A percentile compares a stretch with the other conserved stretches of the same genome.
phyloP scores from a whole-genome alignment of 108 stramenopile species.

The Stephanodiscus triporus region DNA sequence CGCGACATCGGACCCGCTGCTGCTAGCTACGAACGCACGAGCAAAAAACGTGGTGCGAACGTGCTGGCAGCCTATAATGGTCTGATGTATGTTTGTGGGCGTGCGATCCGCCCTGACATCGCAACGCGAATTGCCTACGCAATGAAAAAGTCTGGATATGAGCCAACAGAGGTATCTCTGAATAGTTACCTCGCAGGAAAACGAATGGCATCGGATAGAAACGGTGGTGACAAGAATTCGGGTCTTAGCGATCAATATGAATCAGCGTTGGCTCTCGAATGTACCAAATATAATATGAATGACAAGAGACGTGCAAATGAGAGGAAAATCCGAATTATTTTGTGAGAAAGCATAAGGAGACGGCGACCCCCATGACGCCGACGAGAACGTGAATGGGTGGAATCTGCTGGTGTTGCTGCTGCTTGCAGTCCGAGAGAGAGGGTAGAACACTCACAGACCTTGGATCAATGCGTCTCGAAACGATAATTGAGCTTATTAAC shows the following conservation, averaged over 20 bases:
- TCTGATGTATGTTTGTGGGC: slow-evolving; percentile 74
- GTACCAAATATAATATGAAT: slow-evolving; percentile 67
- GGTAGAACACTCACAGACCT: neutral
- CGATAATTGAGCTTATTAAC: too few relatives aligned
- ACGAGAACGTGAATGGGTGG: neutral
- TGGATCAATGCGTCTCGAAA: too few relatives aligned
- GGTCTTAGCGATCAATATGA: slow-evolving; percentile 66
- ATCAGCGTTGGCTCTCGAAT: slow-evolving; percentile 70
- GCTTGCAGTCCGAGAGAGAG: neutral
- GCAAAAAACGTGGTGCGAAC: slow-evolving; percentile 46
- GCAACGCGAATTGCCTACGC: slow-evolving; percentile 74
- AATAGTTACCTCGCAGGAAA: slow-evolving; percentile 73
- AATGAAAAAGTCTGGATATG: slow-evolving; percentile 76
- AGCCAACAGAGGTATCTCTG: slow-evolving; percentile 58
- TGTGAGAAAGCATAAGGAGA: slow-evolving; percentile 33
- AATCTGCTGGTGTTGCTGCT: neutral
- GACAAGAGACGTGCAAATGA: slow-evolving; percentile 68
- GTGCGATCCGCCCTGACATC: slow-evolving; percentile 73
- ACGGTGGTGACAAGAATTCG: slow-evolving; percentile 18
- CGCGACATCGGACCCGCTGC: slow-evolving; percentile 59
- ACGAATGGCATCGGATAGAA: slow-evolving; percentile 21
- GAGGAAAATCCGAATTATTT: slow-evolving; percentile 74
- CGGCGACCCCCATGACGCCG: neutral
- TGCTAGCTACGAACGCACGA: slow-evolving; percentile 32
- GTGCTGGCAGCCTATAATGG: slow-evolving; percentile 85